Conservation (phyloP, 2,329 filamentous ascomycete species). For the Claviceps sp. region DNA sequence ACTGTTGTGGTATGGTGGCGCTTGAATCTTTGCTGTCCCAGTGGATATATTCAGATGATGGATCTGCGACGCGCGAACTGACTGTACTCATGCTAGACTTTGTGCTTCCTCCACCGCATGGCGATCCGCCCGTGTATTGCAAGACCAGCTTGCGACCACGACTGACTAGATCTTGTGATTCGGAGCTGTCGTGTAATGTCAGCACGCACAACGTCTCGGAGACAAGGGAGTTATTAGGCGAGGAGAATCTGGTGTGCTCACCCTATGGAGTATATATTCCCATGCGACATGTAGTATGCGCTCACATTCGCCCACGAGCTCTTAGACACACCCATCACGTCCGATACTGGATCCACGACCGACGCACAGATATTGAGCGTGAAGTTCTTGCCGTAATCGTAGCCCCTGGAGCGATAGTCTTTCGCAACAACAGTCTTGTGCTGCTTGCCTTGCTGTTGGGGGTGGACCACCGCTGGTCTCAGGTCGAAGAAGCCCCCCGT, state of each 20-base stretch:
- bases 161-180: constrained; percentile 39
- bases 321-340: constrained; percentile 51
- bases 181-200: constrained; percentile 16
- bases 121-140: constrained; percentile 65
- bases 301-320: constrained; percentile 58
- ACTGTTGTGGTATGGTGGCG: background rate
- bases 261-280: constrained; percentile 63
- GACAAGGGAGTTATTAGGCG: background rate
- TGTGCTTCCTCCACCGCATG: constrained; percentile 45
- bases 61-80: background rate
- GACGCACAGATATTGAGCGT: constrained; percentile 70
- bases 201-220: background rate
- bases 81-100: constrained; percentile 20
- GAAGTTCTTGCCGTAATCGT: constrained; percentile 70
- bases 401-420: constrained; percentile 54
- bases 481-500: constrained; percentile 47
- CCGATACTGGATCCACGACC: constrained; percentile 52
- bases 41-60: background rate
- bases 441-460: constrained; percentile 29
- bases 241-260: constrained; percentile 25
- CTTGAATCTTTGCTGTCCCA: background rate
- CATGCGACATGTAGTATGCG: constrained; percentile 58
- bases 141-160: constrained; percentile 64
- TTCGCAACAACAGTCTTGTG: constrained; percentile 28
- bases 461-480: constrained; percentile 37